Conservation (phyloP, 306 rosid species). For the Sechiopsis laciniata region DNA sequence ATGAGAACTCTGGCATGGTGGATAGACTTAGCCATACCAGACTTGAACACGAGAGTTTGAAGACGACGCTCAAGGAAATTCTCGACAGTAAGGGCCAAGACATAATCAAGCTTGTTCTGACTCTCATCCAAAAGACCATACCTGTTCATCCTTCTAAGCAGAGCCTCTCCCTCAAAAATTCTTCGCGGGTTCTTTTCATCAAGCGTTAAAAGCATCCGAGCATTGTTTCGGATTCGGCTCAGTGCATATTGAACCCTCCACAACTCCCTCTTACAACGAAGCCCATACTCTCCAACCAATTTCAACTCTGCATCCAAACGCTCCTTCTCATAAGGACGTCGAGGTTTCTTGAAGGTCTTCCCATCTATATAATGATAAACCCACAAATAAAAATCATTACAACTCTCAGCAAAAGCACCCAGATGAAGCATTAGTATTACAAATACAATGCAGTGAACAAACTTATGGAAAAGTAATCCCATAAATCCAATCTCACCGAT, state of each 20-base stretch:
- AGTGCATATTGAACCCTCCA: constrained; percentile 17
- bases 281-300: constrained; percentile 18
- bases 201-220: neutral
- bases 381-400: neutral
- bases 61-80: constrained; percentile 19
- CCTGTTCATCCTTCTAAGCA: constrained; percentile 14
- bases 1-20: constrained; percentile 20
- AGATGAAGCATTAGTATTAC: neutral
- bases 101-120: constrained; percentile 18
- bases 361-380: neutral
- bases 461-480: too few relatives aligned
- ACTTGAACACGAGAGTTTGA: constrained; percentile 15
- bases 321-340: constrained; percentile 21
- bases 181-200: constrained; percentile 16
- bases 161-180: constrained; percentile 20
- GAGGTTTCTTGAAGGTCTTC: constrained; percentile 17
- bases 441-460: too few relatives aligned
- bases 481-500: too few relatives aligned
- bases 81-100: constrained; percentile 20
- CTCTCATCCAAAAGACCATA: constrained; percentile 17
- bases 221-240: constrained; percentile 19
- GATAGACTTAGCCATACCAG: constrained; percentile 17
- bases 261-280: constrained; percentile 17
- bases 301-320: constrained; percentile 14
- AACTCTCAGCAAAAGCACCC: neutral